Evolutionary conservation across 768 basidiomycete genomes (phyloP).

Genomic region (Tricholoma furcatifolium): DNA sequence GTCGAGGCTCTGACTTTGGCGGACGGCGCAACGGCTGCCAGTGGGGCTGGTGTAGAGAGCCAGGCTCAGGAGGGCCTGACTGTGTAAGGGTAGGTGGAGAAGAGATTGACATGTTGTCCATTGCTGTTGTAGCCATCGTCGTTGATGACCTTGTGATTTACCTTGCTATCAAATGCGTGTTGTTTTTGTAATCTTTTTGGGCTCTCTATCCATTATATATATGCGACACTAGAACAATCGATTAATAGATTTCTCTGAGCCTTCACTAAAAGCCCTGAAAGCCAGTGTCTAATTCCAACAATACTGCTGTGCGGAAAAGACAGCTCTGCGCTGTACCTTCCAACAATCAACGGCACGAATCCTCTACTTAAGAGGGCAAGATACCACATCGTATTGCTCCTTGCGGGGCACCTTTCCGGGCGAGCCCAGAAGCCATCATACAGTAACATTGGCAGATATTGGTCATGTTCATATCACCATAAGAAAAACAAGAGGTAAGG

Average conservation of each 20-base stretch:
- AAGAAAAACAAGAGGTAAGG: no score
- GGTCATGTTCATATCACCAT: no score
- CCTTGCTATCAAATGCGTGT: constrained; percentile 19
- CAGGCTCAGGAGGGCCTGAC: background rate
- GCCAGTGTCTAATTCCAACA: no score
- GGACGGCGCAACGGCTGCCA: background rate
- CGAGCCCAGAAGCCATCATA: no score
- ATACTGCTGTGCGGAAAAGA: no score
- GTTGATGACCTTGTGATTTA: constrained; percentile 11
- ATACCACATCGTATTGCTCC: no score
- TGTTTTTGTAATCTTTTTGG: constrained; percentile 12
- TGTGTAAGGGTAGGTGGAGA: background rate
- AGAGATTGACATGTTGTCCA: background rate
- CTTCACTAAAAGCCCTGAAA: no score
- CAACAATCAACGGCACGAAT: no score
- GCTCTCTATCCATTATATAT: constrained; percentile 7
- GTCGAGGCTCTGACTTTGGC: constrained; percentile 36
- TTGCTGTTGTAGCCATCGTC: background rate
- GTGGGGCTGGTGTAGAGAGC: constrained; percentile 13
- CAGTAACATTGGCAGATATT: no score
- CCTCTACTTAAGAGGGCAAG: no score
- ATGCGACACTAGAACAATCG: constrained; percentile 10
- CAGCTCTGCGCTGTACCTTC: no score
- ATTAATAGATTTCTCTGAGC: constrained; percentile 1
- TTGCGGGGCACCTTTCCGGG: no score